Base-by-base conservation (phyloP, 2,329 filamentous ascomycete species). In the Diaporthe ampelina region DNA sequence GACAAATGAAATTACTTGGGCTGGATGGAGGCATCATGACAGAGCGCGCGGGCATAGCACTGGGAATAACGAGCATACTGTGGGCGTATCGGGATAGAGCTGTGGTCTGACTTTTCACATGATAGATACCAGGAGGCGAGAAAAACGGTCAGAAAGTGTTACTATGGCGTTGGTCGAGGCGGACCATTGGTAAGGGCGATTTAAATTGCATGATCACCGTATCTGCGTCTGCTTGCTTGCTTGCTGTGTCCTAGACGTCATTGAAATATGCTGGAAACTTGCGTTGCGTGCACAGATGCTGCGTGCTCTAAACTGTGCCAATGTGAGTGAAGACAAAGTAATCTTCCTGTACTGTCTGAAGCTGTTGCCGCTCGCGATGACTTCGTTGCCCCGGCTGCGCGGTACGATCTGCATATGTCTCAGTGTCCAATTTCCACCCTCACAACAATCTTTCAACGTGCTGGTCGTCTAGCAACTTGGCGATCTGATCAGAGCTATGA, bases 11-110 rank as follows among this genome's bases (percentile, higher is more conserved):
- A 29, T 72, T n/a, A 67, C 43, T 48, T n/a, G 29, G 32, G 6
- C 8, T 15, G 29, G n/a, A 0, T 11, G 32, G 45, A n/a, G 6
- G 45, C n/a, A 40, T 26, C 29, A 32, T 63, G 37, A 32, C 48
- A 24, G 40, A 45, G 37, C 32, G 17, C 17, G 29, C 67, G 50
- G 50, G 54, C 57, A 35, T 56, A 45, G 26, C n/a, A 54, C 40
- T 54, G 63, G 48, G 48, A 54, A n/a, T 9, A 21, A 40, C 15
- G 32, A 10, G 63, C 63, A 68, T 54, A 54, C 1, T 68, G 63
- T 21, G 63, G 63, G 63, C 63, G 63, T 68, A 54, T 21, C 15
- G 67, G 72, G 57, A 65, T 74, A 58, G 57, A 70, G 63, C 7
- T 54, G 29, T 19, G 45, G 45, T 11, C 17, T 48, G n/a, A 17